Conservation (phyloP, 2,329 filamentous ascomycete genomes). For the Phoma sp. region DNA sequence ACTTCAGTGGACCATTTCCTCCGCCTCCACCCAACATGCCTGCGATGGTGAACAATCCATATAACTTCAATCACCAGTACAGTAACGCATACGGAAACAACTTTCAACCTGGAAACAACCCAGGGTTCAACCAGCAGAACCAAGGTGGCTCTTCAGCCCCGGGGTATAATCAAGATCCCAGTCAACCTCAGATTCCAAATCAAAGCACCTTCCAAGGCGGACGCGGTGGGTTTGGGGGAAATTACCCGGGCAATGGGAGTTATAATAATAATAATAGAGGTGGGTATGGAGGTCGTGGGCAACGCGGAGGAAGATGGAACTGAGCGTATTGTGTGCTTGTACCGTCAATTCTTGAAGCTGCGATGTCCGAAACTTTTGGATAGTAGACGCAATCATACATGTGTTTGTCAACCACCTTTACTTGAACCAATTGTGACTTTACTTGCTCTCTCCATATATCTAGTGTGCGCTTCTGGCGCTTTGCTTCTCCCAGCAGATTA, state of each 20-base stretch:
- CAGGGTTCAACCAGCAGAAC: constrained; percentile 13
- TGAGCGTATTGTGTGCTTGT: not conserved
- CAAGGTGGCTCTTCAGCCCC: constrained; percentile 7
- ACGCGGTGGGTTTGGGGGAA: constrained; percentile 26
- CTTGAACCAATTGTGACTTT: not conserved
- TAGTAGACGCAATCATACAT: not conserved
- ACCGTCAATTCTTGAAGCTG: not conserved
- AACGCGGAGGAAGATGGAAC: constrained; percentile 24
- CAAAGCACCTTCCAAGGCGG: constrained; percentile 24
- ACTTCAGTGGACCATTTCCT: constrained; percentile 31
- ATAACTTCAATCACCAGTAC: constrained; percentile 19
- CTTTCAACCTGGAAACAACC: constrained; percentile 15
- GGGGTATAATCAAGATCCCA: constrained; percentile 15
- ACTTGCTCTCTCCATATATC: not conserved
- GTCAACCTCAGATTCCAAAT: constrained; percentile 15
- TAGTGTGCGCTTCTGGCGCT: too few species aligned
- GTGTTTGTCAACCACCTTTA: not conserved
- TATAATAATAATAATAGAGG: constrained; percentile 23
- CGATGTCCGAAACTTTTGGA: not conserved
- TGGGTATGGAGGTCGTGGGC: constrained; percentile 26
- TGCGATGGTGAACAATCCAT: constrained; percentile 20
- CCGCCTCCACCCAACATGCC: constrained; percentile 27
- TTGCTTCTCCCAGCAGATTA: too few species aligned
- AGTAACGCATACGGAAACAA: constrained; percentile 17
- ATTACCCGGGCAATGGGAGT: constrained; percentile 21